phyloP scores from a whole-genome alignment of 2,329 filamentous ascomycete species.

The Penicillium sp. region DNA sequence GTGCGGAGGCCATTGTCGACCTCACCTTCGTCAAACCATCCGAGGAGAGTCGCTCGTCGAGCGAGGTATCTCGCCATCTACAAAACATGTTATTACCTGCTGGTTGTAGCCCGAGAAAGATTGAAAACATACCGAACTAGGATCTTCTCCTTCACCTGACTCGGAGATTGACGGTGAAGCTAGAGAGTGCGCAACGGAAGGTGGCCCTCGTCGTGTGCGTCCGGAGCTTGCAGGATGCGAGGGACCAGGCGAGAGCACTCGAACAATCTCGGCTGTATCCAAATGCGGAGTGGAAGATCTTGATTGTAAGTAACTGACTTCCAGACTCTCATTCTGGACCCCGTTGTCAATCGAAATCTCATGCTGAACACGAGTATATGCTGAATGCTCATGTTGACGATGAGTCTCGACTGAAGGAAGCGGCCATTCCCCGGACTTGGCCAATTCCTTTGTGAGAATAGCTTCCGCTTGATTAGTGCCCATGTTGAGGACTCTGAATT shows the following conservation, averaged over 20 bases:
- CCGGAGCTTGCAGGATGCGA: not conserved
- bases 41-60: conserved; percentile 6
- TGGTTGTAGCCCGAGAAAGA: not conserved
- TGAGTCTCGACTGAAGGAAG: not conserved
- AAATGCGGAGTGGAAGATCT: conserved; percentile 5
- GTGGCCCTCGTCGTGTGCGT: not conserved
- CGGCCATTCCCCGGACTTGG: not conserved
- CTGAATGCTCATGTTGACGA: too few relatives aligned
- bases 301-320: not conserved
- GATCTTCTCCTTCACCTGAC: conserved; percentile 4
- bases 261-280: conserved; percentile 4
- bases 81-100: not conserved
- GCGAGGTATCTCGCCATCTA: conserved; percentile 6
- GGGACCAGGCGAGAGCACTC: conserved; percentile 3
- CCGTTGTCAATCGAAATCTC: too few relatives aligned
- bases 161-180: conserved; percentile 5
- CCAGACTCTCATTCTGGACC: not conserved
- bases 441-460: not conserved
- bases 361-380: too few relatives aligned
- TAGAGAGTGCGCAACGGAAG: conserved; percentile 5
- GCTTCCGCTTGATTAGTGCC: not conserved
- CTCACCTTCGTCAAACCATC: conserved; percentile 4
- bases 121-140: conserved; percentile 2
- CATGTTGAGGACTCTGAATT: not conserved
- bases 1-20: not conserved